These are phyloP conservation scores for Claviceps pusilla DNA, from an alignment of 2,329 filamentous ascomycete genomes.

Conservation along the genomic window DNA sequence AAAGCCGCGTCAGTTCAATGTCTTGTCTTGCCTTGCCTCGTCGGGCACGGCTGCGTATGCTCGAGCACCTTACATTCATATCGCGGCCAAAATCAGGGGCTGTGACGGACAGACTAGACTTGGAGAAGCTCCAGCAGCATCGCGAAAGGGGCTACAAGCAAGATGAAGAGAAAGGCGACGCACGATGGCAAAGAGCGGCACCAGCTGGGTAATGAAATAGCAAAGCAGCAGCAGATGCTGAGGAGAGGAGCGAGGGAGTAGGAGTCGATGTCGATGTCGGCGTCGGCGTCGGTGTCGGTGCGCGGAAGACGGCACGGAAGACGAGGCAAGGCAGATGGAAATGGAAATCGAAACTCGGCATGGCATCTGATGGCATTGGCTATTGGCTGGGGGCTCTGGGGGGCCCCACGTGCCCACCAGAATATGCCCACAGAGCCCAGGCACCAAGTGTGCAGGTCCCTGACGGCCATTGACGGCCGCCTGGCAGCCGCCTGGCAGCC, in stretches of 20 bases:
- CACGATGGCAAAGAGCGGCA: background rate
- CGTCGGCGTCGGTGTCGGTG: background rate
- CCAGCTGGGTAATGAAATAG: background rate
- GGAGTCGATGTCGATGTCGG: background rate
- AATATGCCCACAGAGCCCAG: too few relatives aligned
- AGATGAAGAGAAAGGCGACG: background rate
- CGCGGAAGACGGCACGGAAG: background rate
- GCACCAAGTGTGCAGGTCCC: too few relatives aligned
- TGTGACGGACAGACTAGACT: conserved; percentile 7
- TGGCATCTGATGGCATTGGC: too few relatives aligned
- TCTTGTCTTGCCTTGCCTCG: background rate
- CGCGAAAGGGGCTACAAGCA: conserved; percentile 2
- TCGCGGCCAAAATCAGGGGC: conserved; percentile 17
- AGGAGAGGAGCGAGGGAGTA: background rate
- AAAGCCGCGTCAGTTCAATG: conserved; percentile 5
- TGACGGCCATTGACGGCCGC: too few relatives aligned
- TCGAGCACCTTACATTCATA: conserved; percentile 21
- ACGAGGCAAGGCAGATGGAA: background rate
- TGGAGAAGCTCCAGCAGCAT: conserved; percentile 11
- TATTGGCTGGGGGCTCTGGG: too few relatives aligned
- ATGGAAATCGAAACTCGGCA: background rate
- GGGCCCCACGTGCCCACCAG: too few relatives aligned
- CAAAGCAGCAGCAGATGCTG: background rate
- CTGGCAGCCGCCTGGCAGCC: too few relatives aligned
- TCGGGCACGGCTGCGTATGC: background rate